Percentiles rank a stretch among this genome's conserved stretches.
phyloP scores from a whole-genome alignment of 805 yeast species.

The Candida krabiensis region DNA sequence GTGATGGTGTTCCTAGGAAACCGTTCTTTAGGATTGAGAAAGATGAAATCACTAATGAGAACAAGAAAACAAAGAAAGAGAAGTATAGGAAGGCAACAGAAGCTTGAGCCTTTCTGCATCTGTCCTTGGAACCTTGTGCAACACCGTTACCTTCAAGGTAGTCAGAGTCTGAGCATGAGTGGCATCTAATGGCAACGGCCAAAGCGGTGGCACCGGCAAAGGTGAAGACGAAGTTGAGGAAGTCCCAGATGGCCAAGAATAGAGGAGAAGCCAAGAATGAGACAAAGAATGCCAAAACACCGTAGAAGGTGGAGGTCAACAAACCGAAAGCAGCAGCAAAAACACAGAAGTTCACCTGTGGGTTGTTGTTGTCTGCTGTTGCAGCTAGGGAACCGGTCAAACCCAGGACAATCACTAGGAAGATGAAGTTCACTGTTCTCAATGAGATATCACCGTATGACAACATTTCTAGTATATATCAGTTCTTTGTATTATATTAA shows the following conservation, averaged over 20 bases:
- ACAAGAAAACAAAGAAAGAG: slow-evolving; percentile 73
- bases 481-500: too few species aligned
- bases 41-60: slow-evolving; percentile 53
- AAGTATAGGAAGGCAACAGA: slow-evolving; percentile 81
- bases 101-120: slow-evolving; percentile 97
- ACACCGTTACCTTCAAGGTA: slow-evolving; percentile 68
- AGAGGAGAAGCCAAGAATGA: slow-evolving; percentile 87
- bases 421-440: slow-evolving; percentile 72
- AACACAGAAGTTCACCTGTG: slow-evolving; percentile 87
- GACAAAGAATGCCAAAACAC: slow-evolving; percentile 72
- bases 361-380: slow-evolving; percentile 49
- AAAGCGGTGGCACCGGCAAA: slow-evolving; percentile 93
- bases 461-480: slow-evolving; percentile 34
- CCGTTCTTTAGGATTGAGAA: slow-evolving; percentile 55
- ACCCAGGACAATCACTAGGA: slow-evolving; percentile 80
- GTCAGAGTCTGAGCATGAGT: slow-evolving; percentile 72
- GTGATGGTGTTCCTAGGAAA: slow-evolving; percentile 52
- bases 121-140: slow-evolving; percentile 71
- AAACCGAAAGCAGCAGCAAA: slow-evolving; percentile 88
- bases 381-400: slow-evolving; percentile 86
- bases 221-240: slow-evolving; percentile 86
- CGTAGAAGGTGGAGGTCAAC: slow-evolving; percentile 77
- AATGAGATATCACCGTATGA: slow-evolving; percentile 74
- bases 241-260: slow-evolving; percentile 71
- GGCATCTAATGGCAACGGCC: slow-evolving; percentile 85